phyloP scores from a whole-genome alignment of 2,329 filamentous ascomycete genomes.

The Aspergillus udagawae region DNA sequence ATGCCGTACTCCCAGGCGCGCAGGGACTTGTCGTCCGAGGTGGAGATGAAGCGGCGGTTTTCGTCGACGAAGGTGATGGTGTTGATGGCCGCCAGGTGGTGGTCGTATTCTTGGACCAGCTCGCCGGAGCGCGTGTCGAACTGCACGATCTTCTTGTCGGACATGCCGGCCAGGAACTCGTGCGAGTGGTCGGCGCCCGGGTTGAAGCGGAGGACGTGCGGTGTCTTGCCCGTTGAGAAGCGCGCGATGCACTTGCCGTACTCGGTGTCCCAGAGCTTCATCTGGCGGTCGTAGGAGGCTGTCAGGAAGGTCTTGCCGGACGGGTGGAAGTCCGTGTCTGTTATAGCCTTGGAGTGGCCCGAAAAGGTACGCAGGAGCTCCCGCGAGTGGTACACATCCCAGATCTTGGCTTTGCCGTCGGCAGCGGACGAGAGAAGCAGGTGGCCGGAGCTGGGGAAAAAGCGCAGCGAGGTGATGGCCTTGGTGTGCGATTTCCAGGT shows the following conservation, averaged over 20 bases:
- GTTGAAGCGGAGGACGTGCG: constrained; percentile 92
- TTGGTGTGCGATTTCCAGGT: constrained; percentile 84
- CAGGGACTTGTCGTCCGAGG: constrained; percentile 92
- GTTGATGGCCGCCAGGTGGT: constrained; percentile 96
- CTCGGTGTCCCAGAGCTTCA: constrained; percentile 98
- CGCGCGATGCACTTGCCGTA: constrained; percentile 82
- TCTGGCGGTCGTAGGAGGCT: constrained; percentile 88
- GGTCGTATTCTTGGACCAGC: constrained; percentile 94
- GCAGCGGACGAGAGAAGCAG: constrained; percentile 84
- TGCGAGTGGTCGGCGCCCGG: constrained; percentile 70
- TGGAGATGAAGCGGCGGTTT: constrained; percentile 93
- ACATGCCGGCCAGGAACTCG: constrained; percentile 95
- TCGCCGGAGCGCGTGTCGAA: constrained; percentile 83
- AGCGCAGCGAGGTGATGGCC: constrained; percentile 80
- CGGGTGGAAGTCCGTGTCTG: constrained; percentile 82
- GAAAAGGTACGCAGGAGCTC: constrained; percentile 88
- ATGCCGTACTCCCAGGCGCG: constrained; percentile 99
- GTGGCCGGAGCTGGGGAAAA: constrained; percentile 86
- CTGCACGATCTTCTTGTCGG: constrained; percentile 97
- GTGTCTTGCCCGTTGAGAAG: constrained; percentile 91
- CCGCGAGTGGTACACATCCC: constrained; percentile 86
- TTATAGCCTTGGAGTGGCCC: constrained; percentile 85
- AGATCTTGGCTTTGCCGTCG: constrained; percentile 87
- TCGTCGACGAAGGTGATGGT: constrained; percentile 96
- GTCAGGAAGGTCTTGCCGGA: constrained; percentile 83